Evolutionary conservation across 2,329 filamentous ascomycete genomes (phyloP).

Genomic region (Cladorrhinum sp.): DNA sequence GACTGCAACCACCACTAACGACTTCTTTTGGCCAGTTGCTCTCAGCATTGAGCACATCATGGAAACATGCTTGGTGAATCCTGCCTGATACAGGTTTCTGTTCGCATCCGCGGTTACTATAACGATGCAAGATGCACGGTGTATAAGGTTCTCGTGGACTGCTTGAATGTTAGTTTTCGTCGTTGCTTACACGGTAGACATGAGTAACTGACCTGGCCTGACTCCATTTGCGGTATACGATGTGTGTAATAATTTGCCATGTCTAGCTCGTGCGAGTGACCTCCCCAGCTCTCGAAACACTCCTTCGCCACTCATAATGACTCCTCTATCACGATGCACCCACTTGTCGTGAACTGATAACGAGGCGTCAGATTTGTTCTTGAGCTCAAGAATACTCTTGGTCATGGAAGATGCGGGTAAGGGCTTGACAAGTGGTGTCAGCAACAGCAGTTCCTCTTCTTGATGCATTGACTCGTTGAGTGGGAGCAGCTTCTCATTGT

Average conservation of each 20-base stretch:
- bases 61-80: constrained; percentile 92
- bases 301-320: constrained; percentile 86
- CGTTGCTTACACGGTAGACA: neutral
- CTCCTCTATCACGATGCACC: constrained; percentile 55
- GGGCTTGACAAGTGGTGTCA: constrained; percentile 88
- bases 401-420: constrained; percentile 86
- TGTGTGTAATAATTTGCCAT: constrained; percentile 84
- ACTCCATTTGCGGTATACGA: constrained; percentile 95
- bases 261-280: constrained; percentile 79
- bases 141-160: constrained; percentile 90
- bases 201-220: constrained; percentile 55
- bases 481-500: constrained; percentile 81
- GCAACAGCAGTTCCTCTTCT: constrained; percentile 82
- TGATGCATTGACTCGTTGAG: constrained; percentile 76
- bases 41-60: constrained; percentile 89
- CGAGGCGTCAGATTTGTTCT: constrained; percentile 36
- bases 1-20: constrained; percentile 84
- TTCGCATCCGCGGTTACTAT: constrained; percentile 93
- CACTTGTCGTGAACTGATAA: constrained; percentile 52
- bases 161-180: constrained; percentile 12
- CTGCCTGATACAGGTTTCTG: constrained; percentile 87
- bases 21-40: constrained; percentile 77
- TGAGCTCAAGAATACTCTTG: constrained; percentile 61
- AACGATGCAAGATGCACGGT: constrained; percentile 81
- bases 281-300: constrained; percentile 89